Evolutionary conservation across 139 green algal genomes (phyloP).

Genomic region (Marvania coccoides): DNA sequence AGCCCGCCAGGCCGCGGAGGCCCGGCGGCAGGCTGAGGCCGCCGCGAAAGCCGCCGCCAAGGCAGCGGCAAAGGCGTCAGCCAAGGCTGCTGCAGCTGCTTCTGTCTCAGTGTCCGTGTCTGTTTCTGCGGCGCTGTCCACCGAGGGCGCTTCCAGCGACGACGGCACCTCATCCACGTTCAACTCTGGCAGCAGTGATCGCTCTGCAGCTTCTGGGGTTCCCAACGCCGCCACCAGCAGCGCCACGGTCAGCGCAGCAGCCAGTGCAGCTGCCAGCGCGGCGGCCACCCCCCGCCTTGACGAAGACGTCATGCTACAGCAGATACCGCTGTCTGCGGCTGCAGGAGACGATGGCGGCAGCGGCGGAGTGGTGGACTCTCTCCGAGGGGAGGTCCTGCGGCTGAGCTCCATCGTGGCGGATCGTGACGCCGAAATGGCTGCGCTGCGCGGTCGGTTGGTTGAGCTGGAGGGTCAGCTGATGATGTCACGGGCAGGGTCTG

Average conservation of each 20-base stretch:
- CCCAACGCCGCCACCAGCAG: no score
- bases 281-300: no score
- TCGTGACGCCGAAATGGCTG: neutral
- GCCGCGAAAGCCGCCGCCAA: neutral
- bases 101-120: neutral
- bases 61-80: neutral
- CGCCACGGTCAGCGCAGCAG: no score
- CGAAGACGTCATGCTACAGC: no score
- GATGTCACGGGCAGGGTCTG: neutral
- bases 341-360: neutral
- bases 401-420: neutral
- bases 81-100: neutral
- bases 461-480: slow-evolving; percentile 9
- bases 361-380: neutral
- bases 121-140: neutral
- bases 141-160: neutral
- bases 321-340: neutral
- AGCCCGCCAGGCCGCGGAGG: slow-evolving; percentile 2
- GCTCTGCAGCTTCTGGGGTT: neutral
- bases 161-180: neutral
- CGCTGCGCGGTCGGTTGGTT: slow-evolving; percentile 2
- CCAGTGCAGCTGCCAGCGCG: neutral
- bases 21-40: neutral
- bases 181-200: slow-evolving; percentile 3
- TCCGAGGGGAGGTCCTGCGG: neutral